These are phyloP conservation scores for Mallotus repandus DNA, from an alignment of 441 rosid species.

Conservation along the genomic window DNA sequence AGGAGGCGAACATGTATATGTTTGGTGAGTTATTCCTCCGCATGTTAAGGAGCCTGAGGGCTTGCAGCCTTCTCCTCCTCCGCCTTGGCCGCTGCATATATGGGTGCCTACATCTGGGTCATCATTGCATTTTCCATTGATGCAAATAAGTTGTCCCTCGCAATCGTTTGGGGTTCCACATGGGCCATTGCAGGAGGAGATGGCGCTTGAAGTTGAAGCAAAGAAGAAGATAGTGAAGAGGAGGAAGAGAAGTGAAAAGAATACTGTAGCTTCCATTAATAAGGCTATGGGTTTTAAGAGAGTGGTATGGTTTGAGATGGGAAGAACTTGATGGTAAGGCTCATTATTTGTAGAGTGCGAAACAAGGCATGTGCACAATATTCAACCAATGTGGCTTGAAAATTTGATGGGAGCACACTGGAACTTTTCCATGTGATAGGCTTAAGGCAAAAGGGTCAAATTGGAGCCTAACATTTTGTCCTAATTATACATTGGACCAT, in stretches of 20 bases:
- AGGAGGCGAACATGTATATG: constrained; percentile 35
- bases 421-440: too few species aligned
- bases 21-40: background rate
- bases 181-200: constrained; percentile 37
- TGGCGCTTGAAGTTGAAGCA: constrained; percentile 16
- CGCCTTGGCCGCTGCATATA: constrained; percentile 10
- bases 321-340: too few species aligned
- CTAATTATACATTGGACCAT: too few species aligned
- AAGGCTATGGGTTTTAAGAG: too few species aligned
- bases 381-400: too few species aligned
- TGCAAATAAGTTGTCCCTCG: constrained; percentile 38
- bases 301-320: too few species aligned
- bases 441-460: too few species aligned
- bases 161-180: constrained; percentile 36
- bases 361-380: too few species aligned
- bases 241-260: background rate
- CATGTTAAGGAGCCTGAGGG: constrained; percentile 28
- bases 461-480: too few species aligned
- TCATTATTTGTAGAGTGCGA: too few species aligned
- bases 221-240: constrained; percentile 7
- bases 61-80: constrained; percentile 10
- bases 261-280: constrained; percentile 1
- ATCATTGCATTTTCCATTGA: constrained; percentile 32
- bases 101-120: constrained; percentile 36
- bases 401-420: too few species aligned